These are phyloP conservation scores for Kodamaea lidongshanica DNA, from an alignment of 805 yeast genomes.

Conservation along the genomic window DNA sequence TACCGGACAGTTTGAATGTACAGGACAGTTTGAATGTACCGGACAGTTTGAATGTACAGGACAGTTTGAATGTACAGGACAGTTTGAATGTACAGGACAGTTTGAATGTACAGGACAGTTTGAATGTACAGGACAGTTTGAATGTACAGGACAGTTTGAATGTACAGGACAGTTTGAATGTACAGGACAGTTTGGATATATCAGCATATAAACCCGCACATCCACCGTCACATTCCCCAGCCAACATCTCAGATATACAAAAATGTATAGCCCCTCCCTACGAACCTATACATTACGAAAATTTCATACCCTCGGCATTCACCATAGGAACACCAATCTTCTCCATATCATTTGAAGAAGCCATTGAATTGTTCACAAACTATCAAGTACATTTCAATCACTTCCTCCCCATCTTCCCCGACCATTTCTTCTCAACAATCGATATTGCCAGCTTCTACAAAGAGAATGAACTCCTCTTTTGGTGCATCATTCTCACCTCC, in stretches of 20 bases:
- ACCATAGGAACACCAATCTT: conserved; percentile 5
- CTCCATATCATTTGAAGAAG: conserved; percentile 9
- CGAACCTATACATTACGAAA: too few relatives aligned
- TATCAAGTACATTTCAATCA: conserved; percentile 25
- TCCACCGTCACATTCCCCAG: background rate
- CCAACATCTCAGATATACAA: conserved; percentile 2
- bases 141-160: too few relatives aligned
- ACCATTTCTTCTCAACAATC: conserved; percentile 13
- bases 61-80: too few relatives aligned
- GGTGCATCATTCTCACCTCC: conserved; percentile 36
- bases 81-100: too few relatives aligned
- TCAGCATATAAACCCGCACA: background rate
- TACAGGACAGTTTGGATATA: too few relatives aligned
- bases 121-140: too few relatives aligned
- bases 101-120: too few relatives aligned
- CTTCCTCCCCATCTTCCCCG: conserved; percentile 27
- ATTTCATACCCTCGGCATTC: too few relatives aligned
- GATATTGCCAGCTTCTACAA: conserved; percentile 10
- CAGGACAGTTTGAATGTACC: background rate
- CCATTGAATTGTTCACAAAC: conserved; percentile 14
- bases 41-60: too few relatives aligned
- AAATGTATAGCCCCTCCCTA: conserved; percentile 1
- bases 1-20: conserved; percentile 2
- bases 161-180: too few relatives aligned
- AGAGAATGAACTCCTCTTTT: conserved; percentile 34